Evolutionary conservation across 108 stramenopile species (phyloP), one percentile per base, ranked within the genome.

Genomic region (Pseudonitzschia multiseries): DNA sequence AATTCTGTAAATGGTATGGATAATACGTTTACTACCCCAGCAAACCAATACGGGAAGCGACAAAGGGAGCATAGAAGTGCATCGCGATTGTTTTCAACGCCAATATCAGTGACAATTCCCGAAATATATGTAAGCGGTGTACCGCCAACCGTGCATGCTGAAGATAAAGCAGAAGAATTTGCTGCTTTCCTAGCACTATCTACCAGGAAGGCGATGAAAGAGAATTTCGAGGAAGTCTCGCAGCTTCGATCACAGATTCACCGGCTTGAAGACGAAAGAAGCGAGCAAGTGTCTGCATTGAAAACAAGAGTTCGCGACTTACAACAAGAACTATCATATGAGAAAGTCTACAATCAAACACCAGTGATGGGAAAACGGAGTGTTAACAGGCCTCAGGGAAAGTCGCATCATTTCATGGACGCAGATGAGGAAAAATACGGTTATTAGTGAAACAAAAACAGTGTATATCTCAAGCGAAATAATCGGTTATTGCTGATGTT

Each of bases 131-230:
- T 74, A 4, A 74, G n/a, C 71, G 13, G 27, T 22, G 27, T 57
- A 65, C 42, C 24, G 43, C 61, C 0, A 31, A 21, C 57, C 20
- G 24, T 18, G 41, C 61, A 18, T 24, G 36, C 29, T 5, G 61
- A 42, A 21, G 31, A 40, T 12, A 36, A 71, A 52, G 77, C 77
- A 20, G 71, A 78, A 51, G 77, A 78, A 40, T 68, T 78, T n/a
- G 77, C 65, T 1, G 62, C 66, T 17, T 78, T 71, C 44, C 10
- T 78, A 15, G 77, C 77, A 1, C 15, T 72, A 5, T 67, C 71
- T 31, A 71, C 77, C 8, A 78, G 68, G 40, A 54, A 72, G 4
- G 57, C 71, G 14, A 27, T 78, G 28, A 51, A 43, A 33, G 66
- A 68, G 24, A 72, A 71, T 36, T 65, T 71, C 14, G 66, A 78